Conservation (phyloP, 306 rosid species). For the Sechiopsis laciniata region DNA sequence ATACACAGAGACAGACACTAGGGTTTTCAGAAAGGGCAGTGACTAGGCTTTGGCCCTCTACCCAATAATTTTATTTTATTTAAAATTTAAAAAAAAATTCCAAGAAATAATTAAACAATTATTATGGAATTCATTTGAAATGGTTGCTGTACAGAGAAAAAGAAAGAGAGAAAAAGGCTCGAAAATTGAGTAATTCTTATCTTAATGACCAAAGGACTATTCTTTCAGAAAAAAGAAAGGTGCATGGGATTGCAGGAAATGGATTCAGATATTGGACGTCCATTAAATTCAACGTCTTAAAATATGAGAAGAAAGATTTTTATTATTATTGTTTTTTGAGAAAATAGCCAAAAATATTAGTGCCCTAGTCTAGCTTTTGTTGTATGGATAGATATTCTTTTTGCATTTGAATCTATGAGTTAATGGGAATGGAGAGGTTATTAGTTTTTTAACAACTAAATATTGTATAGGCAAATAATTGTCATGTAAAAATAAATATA, state of each 20-base stretch:
- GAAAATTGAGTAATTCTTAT: slow-evolving; percentile 48
- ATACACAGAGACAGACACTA: slow-evolving; percentile 24
- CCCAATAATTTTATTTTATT: neutral
- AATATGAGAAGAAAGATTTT: neutral
- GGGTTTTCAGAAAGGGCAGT: slow-evolving; percentile 21
- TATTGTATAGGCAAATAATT: no score
- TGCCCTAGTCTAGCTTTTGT: no score
- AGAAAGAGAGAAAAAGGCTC: neutral
- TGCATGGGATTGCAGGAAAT: slow-evolving; percentile 22
- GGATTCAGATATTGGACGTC: slow-evolving; percentile 24
- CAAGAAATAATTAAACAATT: neutral
- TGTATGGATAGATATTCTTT: no score
- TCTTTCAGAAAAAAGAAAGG: slow-evolving; percentile 11
- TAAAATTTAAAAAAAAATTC: neutral
- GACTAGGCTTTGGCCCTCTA: slow-evolving; percentile 14
- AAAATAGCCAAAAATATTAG: no score
- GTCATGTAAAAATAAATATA: no score
- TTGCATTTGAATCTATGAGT: no score
- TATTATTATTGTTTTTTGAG: no score
- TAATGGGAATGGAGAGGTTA: no score
- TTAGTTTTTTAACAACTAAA: no score
- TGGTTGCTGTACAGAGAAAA: neutral
- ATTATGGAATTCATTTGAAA: neutral
- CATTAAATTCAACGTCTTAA: slow-evolving; percentile 19
- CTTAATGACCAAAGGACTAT: slow-evolving; percentile 41